Evolutionary conservation across 768 basidiomycete genomes (phyloP).

Genomic region (Cystobasidium ongulense): DNA sequence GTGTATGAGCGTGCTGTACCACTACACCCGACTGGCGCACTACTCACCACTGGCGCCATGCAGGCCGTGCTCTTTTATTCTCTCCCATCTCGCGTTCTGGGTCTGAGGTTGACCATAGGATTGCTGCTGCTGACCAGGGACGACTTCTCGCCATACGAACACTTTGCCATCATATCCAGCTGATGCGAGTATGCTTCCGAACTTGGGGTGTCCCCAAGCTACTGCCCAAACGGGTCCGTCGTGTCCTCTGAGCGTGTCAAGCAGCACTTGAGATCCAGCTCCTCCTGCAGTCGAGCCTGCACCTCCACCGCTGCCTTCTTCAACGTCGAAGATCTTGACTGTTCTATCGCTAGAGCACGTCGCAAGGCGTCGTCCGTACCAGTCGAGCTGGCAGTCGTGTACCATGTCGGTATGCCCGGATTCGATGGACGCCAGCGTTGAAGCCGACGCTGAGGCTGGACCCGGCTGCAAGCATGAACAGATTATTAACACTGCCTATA

Average conservation of each 20-base stretch:
- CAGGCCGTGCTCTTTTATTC: slow-evolving; percentile 88
- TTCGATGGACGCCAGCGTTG: slow-evolving; percentile 54
- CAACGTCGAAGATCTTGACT: slow-evolving; percentile 87
- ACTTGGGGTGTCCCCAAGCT: slow-evolving; percentile 96
- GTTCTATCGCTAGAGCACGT: slow-evolving; percentile 95
- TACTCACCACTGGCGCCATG: slow-evolving; percentile 82
- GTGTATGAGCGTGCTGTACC: neutral
- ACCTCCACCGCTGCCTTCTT: slow-evolving; percentile 52
- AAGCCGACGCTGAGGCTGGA: slow-evolving; percentile 12
- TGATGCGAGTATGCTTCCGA: slow-evolving; percentile 91
- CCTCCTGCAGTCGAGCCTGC: neutral
- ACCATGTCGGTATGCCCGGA: slow-evolving; percentile 99
- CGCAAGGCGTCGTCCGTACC: slow-evolving; percentile 91
- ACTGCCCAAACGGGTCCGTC: slow-evolving; percentile 98
- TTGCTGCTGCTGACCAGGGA: slow-evolving; percentile 10
- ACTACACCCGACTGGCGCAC: neutral
- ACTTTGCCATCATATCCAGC: slow-evolving; percentile 98
- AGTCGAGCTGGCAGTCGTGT: slow-evolving; percentile 98
- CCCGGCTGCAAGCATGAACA: slow-evolving; percentile 7
- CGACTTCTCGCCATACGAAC: slow-evolving; percentile 92
- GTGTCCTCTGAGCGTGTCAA: slow-evolving; percentile 69
- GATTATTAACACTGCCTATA: too few relatives aligned
- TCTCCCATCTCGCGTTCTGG: slow-evolving; percentile 62
- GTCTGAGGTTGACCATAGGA: slow-evolving; percentile 11
- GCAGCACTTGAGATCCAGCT: slow-evolving; percentile 31